A percentile compares a stretch with the other conserved stretches of the same genome.
These are phyloP conservation scores for Eustoma russellianum DNA, from an alignment of 257 asterid genomes.

Conservation along the genomic window DNA sequence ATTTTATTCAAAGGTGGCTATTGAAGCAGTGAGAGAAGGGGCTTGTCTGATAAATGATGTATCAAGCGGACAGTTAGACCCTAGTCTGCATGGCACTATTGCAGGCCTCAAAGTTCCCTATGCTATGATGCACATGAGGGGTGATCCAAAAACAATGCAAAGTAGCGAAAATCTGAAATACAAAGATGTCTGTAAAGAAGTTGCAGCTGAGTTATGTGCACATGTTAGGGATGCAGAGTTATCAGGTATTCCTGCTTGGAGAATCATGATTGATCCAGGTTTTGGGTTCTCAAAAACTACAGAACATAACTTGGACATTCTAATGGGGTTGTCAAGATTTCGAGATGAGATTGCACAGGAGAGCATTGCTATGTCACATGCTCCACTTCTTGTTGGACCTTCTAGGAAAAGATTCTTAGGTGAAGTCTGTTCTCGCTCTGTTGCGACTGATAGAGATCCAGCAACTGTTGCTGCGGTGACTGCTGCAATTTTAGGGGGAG, in stretches of 20 bases:
- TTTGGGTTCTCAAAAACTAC: constrained; percentile 87
- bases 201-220: constrained; percentile 46
- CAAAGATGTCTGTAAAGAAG: constrained; percentile 48
- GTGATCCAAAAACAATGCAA: constrained; percentile 87
- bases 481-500: constrained; percentile 62
- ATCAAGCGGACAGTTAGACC: constrained; percentile 64
- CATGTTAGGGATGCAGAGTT: constrained; percentile 62
- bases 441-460: constrained; percentile 57
- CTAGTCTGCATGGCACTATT: constrained; percentile 40
- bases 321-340: constrained; percentile 39
- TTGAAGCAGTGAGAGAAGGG: constrained; percentile 62
- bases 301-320: constrained; percentile 61
- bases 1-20: constrained; percentile 67
- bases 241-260: constrained; percentile 91
- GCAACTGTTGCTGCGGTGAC: constrained; percentile 73
- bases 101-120: constrained; percentile 64
- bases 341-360: constrained; percentile 46
- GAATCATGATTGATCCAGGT: constrained; percentile 80
- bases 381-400: constrained; percentile 71
- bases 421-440: constrained; percentile 44
- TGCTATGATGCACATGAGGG: constrained; percentile 84
- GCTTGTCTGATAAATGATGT: constrained; percentile 77
- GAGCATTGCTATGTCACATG: constrained; percentile 60
- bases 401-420: constrained; percentile 92
- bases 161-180: constrained; percentile 47